Evolutionary conservation across 257 asterid species (phyloP).

Genomic region (Ophiorrhiza pumila): DNA sequence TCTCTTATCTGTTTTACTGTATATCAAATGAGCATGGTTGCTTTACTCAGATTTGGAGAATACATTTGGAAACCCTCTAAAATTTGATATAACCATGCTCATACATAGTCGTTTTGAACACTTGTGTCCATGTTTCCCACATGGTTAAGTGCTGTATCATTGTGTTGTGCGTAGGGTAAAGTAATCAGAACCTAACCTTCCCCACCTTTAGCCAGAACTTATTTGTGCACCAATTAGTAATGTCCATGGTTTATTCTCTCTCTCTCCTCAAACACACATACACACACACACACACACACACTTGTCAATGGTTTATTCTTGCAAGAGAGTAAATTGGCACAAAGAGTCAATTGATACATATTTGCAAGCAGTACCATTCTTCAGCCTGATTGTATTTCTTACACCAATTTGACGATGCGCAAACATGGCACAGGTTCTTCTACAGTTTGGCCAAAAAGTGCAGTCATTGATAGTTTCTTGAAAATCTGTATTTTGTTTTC

Average conservation of each 20-base stretch:
- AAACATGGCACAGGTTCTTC: not conserved
- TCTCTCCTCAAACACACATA: not conserved
- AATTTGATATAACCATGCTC: not conserved
- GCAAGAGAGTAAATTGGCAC: not conserved
- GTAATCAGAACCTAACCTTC: not conserved
- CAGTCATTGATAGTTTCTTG: not conserved
- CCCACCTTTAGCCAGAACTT: not conserved
- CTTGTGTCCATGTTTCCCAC: not conserved
- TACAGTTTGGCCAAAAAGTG: not conserved
- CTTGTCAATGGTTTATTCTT: not conserved
- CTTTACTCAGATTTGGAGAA: not conserved
- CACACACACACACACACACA: no score
- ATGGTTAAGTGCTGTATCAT: not conserved
- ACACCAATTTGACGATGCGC: no score
- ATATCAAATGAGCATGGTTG: not conserved
- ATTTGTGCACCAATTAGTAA: not conserved
- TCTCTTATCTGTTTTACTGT: not conserved
- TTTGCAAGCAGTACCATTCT: not conserved
- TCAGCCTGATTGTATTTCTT: no score
- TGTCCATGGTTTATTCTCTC: no score
- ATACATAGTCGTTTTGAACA: not conserved
- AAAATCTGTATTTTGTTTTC: not conserved
- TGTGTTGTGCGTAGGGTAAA: not conserved
- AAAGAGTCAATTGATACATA: not conserved
- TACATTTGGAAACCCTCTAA: not conserved